Evolutionary conservation across 495 filamentous ascomycete genomes (phyloP), one percentile per base, ranked within the genome.

Genomic region (Neurospora sp.): DNA sequence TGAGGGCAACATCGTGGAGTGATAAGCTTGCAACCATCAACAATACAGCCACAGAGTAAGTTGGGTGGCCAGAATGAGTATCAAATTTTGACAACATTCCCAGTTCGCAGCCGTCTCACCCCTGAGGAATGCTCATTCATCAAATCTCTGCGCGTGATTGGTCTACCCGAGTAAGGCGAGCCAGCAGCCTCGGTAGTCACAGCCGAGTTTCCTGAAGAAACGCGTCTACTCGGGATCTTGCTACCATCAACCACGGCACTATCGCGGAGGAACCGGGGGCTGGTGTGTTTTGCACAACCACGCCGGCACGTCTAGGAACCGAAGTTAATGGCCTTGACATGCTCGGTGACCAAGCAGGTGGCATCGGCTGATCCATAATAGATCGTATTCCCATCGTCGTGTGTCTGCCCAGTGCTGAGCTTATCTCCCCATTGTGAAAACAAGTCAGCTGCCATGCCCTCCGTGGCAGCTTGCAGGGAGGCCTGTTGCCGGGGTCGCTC

Each of bases 361-460:
- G 82, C 90, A 40, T 89, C 85, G 20, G 76, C 79, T 11, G 82
- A 84, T 0, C 86, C 86, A 76, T 89, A 88, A 73, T 86, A 90
- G 42, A 91, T 82, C 2, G 88, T 89, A 71, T 88, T 84, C 0
- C 84, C 86, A 75, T 90, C 89, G 74, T 89, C 78, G 10, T 82
- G 76, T 14, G 88, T 86, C 73, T 84, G 77, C 0, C 89, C 89
- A 3, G 73, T 78, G 70, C 83, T 85, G 18, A 89, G 76, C 18
- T 77, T 82, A 71, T 89, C 88, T 9, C 88, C 89, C 76, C 85
- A 89, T 75, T 91, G 88, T 89, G 88, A 92, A 76, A 86, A 91
- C 74, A 89, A 78, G 79, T 92, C 90, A 3, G 78, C 87, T 0
- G 83, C 82, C 70, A 90, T 83, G 37, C 80, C 84, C 8, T 81